Conservation (phyloP, 768 basidiomycete genomes). For the Podaxis carcinomalis region DNA sequence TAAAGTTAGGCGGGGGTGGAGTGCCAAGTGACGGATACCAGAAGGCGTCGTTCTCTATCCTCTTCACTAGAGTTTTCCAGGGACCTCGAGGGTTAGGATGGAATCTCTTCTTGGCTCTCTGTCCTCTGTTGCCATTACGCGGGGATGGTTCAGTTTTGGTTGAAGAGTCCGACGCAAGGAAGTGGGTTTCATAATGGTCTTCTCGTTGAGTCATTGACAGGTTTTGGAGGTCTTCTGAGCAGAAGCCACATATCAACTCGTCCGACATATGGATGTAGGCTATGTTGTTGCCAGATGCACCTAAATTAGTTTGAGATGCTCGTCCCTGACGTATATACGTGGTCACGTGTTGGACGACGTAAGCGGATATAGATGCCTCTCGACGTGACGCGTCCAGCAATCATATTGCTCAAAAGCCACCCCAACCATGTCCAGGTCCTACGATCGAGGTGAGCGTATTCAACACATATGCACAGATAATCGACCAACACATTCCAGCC, state of each 20-base stretch:
- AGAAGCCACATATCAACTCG: slow-evolving; percentile 44
- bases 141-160: neutral
- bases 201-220: slow-evolving; percentile 36
- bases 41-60: slow-evolving; percentile 44
- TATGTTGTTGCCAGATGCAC: no score
- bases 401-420: slow-evolving; percentile 17
- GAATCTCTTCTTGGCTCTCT: slow-evolving; percentile 15
- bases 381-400: slow-evolving; percentile 47
- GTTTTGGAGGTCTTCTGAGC: slow-evolving; percentile 34
- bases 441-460: slow-evolving; percentile 79
- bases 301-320: neutral
- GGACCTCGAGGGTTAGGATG: slow-evolving; percentile 9
- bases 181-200: slow-evolving; percentile 55
- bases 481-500: slow-evolving; percentile 41
- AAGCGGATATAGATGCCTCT: slow-evolving; percentile 18
- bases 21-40: slow-evolving; percentile 52
- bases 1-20: slow-evolving; percentile 49
- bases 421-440: slow-evolving; percentile 80
- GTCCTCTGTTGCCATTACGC: neutral
- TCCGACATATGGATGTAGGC: slow-evolving; percentile 2
- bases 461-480: neutral
- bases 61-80: slow-evolving; percentile 15
- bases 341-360: slow-evolving; percentile 19
- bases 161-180: slow-evolving; percentile 15
- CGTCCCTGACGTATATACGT: neutral